These are phyloP conservation scores for Cladophialophora bantiana DNA, from an alignment of 2,329 filamentous ascomycete genomes.

Conservation along the genomic window DNA sequence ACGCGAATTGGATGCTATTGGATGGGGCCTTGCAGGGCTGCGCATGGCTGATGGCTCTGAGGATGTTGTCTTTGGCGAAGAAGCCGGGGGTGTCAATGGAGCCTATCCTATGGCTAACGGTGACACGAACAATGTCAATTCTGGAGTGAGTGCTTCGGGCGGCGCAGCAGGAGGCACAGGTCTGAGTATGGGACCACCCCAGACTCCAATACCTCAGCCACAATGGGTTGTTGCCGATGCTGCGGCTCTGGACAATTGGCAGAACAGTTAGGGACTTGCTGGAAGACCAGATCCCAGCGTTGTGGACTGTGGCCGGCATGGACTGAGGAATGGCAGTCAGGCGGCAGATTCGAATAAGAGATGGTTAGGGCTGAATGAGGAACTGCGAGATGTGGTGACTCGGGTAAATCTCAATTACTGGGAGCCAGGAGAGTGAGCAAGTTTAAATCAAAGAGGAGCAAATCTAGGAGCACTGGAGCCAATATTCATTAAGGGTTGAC, in stretches of 20 bases:
- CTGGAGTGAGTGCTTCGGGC: not conserved
- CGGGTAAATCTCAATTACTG: constrained; percentile 4
- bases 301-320: not conserved
- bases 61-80: constrained; percentile 40
- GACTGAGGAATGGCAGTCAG: not conserved
- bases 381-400: not conserved
- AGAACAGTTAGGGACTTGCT: constrained; percentile 34
- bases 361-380: not conserved
- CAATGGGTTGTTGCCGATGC: constrained; percentile 35
- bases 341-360: not conserved
- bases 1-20: constrained; percentile 76
- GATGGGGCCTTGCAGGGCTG: constrained; percentile 52
- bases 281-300: not conserved
- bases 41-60: constrained; percentile 37
- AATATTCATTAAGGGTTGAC: too few relatives aligned
- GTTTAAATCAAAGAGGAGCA: too few relatives aligned
- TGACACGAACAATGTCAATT: not conserved
- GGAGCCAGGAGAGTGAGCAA: constrained; percentile 7
- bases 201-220: constrained; percentile 26
- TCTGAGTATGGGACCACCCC: constrained; percentile 3
- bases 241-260: constrained; percentile 33
- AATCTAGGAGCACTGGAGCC: too few relatives aligned
- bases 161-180: not conserved
- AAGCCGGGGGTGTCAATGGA: constrained; percentile 33
- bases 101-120: constrained; percentile 27